These are phyloP conservation scores for Cutaneotrichosporon cutaneum DNA, from an alignment of 1,284 basidiomycete species.

Conservation along the genomic window DNA sequence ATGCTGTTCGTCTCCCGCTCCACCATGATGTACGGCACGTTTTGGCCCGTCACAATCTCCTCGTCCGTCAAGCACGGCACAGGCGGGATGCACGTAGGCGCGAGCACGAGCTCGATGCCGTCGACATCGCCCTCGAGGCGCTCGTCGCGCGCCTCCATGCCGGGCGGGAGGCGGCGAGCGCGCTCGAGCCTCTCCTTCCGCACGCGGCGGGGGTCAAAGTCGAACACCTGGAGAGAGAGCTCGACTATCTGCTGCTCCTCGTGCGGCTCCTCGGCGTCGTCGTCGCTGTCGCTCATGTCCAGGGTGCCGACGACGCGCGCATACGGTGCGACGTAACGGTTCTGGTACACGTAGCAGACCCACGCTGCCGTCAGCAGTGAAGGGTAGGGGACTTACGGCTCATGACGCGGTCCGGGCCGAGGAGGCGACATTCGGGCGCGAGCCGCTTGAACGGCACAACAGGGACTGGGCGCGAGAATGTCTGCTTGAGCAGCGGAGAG, in stretches of 20 bases:
- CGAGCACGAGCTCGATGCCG: slow-evolving; percentile 27
- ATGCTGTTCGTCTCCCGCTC: slow-evolving; percentile 23
- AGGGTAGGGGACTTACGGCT: slow-evolving; percentile 18
- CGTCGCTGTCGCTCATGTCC: background rate
- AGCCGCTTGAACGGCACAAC: slow-evolving; percentile 37
- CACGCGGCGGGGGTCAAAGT: slow-evolving; percentile 47
- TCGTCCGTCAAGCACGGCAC: background rate
- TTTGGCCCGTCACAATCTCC: slow-evolving; percentile 27
- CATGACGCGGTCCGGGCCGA: slow-evolving; percentile 35
- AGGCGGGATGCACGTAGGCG: slow-evolving; percentile 27
- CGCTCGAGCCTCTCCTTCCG: slow-evolving; percentile 34
- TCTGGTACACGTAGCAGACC: slow-evolving; percentile 52
- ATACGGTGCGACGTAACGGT: slow-evolving; percentile 41
- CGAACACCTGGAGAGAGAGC: slow-evolving; percentile 32
- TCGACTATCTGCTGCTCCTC: slow-evolving; percentile 20
- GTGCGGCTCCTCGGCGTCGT: slow-evolving; percentile 6
- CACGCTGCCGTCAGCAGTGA: slow-evolving; percentile 28
- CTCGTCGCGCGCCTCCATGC: background rate
- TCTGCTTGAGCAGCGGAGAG: slow-evolving; percentile 31
- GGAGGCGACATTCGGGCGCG: slow-evolving; percentile 43
- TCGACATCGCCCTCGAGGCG: slow-evolving; percentile 16
- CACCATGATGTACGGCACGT: slow-evolving; percentile 43
- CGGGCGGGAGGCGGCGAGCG: slow-evolving; percentile 2
- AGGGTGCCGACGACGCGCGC: background rate
- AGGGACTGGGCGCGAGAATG: slow-evolving; percentile 34